phyloP scores from a whole-genome alignment of 768 basidiomycete species.

The Termitomyces sp. region DNA sequence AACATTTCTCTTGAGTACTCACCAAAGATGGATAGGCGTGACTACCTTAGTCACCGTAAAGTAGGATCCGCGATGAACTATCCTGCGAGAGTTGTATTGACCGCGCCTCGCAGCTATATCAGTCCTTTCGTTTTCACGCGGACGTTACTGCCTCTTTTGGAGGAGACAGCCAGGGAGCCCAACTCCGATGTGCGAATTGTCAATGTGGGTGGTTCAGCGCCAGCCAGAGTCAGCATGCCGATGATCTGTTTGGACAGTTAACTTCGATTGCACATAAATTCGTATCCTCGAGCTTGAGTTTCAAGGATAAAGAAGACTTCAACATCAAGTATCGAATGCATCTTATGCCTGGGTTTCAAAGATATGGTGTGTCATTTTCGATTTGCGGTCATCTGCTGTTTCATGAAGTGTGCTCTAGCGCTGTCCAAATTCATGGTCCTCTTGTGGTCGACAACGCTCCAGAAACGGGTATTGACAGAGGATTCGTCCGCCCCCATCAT shows the following conservation, averaged over 20 bases:
- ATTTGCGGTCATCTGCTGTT: not conserved
- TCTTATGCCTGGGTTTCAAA: conserved; percentile 13
- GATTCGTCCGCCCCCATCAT: conserved; percentile 30
- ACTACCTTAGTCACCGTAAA: conserved; percentile 40
- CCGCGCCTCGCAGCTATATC: conserved; percentile 37
- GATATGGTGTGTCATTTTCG: conserved; percentile 28
- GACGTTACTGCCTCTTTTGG: conserved; percentile 49
- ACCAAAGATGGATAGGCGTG: conserved; percentile 27
- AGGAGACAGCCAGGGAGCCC: conserved; percentile 41
- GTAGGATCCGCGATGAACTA: conserved; percentile 22
- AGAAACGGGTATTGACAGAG: conserved; percentile 37
- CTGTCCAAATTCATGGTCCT: conserved; percentile 49
- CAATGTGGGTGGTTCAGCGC: conserved; percentile 34
- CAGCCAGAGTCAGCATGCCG: not conserved
- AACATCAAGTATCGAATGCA: conserved; percentile 30
- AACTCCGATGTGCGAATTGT: conserved; percentile 60
- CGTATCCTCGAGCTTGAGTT: conserved; percentile 19
- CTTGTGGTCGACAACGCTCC: conserved; percentile 48
- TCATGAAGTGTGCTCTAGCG: conserved; percentile 26
- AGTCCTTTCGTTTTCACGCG: conserved; percentile 53
- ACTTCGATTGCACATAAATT: conserved; percentile 24
- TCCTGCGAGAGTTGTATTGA: not conserved
- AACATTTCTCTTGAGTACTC: not conserved
- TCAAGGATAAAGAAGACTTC: conserved; percentile 29
- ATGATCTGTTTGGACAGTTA: conserved; percentile 20